These are phyloP conservation scores for Neonectria ditissima DNA, from an alignment of 2,329 filamentous ascomycete genomes.

Conservation along the genomic window DNA sequence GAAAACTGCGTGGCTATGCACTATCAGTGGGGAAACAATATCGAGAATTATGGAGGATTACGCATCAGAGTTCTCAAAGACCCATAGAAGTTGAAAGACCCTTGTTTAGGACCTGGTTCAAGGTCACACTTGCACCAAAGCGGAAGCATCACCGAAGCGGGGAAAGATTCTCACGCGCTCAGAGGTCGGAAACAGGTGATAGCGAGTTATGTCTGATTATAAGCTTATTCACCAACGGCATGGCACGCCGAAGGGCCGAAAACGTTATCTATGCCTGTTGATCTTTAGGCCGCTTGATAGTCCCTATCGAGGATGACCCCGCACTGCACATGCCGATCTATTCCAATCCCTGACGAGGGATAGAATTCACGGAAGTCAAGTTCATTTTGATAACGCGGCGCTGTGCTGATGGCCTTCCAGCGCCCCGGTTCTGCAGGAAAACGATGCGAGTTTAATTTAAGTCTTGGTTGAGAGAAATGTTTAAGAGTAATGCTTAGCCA, in stretches of 20 bases:
- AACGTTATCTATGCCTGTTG: background rate
- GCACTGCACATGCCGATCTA: background rate
- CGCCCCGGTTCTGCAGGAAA: no score
- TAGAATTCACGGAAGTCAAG: no score
- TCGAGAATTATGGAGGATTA: background rate
- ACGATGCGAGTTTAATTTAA: no score
- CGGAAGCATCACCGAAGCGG: background rate
- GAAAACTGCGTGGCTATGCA: background rate
- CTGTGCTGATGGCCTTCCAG: no score
- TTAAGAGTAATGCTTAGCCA: no score
- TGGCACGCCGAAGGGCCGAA: background rate
- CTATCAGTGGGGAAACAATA: background rate
- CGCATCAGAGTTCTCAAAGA: background rate
- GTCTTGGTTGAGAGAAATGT: no score
- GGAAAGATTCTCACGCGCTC: background rate
- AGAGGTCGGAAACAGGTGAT: background rate
- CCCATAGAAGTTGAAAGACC: background rate
- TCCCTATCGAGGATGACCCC: no score
- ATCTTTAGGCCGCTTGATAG: no score
- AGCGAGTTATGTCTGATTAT: background rate
- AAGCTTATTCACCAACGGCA: background rate
- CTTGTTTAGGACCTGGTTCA: background rate
- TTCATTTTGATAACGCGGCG: no score
- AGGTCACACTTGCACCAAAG: background rate
- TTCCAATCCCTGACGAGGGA: no score